A percentile compares a stretch with the other conserved stretches of the same genome.
phyloP scores from a whole-genome alignment of 2,329 filamentous ascomycete genomes.

The Daldinia sp. region DNA sequence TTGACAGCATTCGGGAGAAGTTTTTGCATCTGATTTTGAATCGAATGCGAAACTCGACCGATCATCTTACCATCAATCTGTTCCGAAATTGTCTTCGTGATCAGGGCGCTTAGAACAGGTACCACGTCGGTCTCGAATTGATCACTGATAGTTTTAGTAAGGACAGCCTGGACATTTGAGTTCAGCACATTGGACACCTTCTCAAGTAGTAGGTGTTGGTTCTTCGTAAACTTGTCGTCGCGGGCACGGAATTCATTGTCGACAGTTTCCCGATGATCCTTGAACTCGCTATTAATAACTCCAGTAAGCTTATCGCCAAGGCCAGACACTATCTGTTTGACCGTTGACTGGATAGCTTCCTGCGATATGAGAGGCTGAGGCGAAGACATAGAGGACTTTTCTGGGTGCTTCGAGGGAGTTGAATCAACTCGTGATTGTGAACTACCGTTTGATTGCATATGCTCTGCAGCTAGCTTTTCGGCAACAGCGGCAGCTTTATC shows the following conservation, averaged over 20 bases:
- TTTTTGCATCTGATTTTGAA: slow-evolving; percentile 80
- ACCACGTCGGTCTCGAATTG: slow-evolving; percentile 82
- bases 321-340: slow-evolving; percentile 65
- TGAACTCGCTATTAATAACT: slow-evolving; percentile 63
- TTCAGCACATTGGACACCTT: slow-evolving; percentile 71
- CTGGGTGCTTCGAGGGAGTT: slow-evolving; percentile 52
- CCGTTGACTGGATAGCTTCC: slow-evolving; percentile 66
- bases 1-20: slow-evolving; percentile 75
- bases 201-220: slow-evolving; percentile 67
- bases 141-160: slow-evolving; percentile 79
- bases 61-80: slow-evolving; percentile 77
- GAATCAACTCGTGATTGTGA: slow-evolving; percentile 53
- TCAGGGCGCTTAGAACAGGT: slow-evolving; percentile 77
- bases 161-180: slow-evolving; percentile 75
- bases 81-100: slow-evolving; percentile 76
- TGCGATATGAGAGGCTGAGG: slow-evolving; percentile 46
- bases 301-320: slow-evolving; percentile 62
- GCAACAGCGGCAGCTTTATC: slow-evolving; percentile 70
- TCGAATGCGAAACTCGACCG: slow-evolving; percentile 71
- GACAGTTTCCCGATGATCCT: slow-evolving; percentile 71
- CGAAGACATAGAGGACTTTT: slow-evolving; percentile 46
- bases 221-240: slow-evolving; percentile 64
- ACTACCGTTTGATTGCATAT: slow-evolving; percentile 58
- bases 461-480: slow-evolving; percentile 57
- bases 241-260: slow-evolving; percentile 72